phyloP scores from a whole-genome alignment of 2,329 filamentous ascomycete species.

The Colletotrichum sp. region DNA sequence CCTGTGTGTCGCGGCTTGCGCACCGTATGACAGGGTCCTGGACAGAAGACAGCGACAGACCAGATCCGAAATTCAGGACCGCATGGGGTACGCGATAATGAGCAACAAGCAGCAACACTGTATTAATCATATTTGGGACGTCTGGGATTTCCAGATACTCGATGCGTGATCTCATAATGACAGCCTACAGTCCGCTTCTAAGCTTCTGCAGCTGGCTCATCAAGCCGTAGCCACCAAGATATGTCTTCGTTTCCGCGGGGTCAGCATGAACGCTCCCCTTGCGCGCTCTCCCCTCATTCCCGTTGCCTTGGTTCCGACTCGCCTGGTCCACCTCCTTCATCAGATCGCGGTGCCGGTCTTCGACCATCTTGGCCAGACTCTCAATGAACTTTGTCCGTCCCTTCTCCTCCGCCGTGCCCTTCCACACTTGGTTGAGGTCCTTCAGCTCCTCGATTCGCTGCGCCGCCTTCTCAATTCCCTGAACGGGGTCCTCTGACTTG shows the following conservation, averaged over 20 bases:
- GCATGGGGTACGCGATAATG: neutral
- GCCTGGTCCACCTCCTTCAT: constrained; percentile 56
- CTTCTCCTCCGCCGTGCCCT: constrained; percentile 93
- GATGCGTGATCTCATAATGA: neutral
- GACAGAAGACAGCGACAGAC: neutral
- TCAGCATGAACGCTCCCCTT: constrained; percentile 36
- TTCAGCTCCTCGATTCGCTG: constrained; percentile 79
- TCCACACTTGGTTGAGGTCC: constrained; percentile 82
- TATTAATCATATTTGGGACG: neutral
- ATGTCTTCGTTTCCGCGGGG: constrained; percentile 45
- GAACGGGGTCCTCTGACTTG: constrained; percentile 59
- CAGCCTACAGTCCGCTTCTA: constrained; percentile 52
- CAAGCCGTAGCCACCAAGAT: constrained; percentile 60
- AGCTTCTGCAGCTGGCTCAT: constrained; percentile 69
- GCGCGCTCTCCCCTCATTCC: constrained; percentile 35
- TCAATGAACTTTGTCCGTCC: constrained; percentile 84
- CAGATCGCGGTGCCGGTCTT: constrained; percentile 69
- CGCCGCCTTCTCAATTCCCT: constrained; percentile 76
- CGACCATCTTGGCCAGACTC: constrained; percentile 78
- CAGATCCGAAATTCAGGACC: neutral
- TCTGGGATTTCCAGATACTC: neutral
- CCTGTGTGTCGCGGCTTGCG: neutral
- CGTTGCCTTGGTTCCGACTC: constrained; percentile 38
- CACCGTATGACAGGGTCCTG: neutral
- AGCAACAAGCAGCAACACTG: neutral